phyloP scores from a whole-genome alignment of 305 asterid genomes.

The Rubia tinctorum region DNA sequence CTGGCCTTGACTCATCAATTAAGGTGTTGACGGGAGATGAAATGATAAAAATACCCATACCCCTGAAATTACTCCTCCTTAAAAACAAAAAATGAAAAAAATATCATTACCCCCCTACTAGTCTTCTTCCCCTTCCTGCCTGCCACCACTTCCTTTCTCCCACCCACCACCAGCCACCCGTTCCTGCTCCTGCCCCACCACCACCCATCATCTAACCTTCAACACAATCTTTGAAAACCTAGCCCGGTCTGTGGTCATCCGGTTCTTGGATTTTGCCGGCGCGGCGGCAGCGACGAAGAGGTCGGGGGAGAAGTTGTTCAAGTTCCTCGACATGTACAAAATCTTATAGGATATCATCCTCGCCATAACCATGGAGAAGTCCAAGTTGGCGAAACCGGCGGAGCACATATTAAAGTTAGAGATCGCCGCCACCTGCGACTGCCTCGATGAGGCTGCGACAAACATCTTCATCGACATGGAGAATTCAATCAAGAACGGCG shows the following conservation, averaged over 20 bases:
- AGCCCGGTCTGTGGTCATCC: conserved; percentile 56
- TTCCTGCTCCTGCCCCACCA: too few species aligned
- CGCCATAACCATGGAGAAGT: conserved; percentile 25
- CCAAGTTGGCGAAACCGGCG: conserved; percentile 19
- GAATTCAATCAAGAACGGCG: conserved; percentile 31
- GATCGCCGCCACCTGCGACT: conserved; percentile 40
- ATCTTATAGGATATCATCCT: conserved; percentile 45
- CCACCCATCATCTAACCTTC: conserved; percentile 25
- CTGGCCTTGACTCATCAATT: too few species aligned
- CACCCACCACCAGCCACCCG: too few species aligned
- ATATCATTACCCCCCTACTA: too few species aligned
- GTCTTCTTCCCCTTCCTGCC: too few species aligned
- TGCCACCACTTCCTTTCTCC: too few species aligned
- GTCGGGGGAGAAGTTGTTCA: conserved; percentile 86
- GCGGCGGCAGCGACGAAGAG: conserved; percentile 64
- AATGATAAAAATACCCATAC: too few species aligned
- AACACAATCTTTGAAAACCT: conserved; percentile 40
- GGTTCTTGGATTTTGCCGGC: conserved; percentile 78
- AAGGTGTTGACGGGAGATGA: too few species aligned
- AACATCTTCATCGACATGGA: too few species aligned
- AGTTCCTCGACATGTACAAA: conserved; percentile 67
- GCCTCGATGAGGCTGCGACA: conserved; percentile 54
- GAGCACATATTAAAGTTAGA: conserved; percentile 42
- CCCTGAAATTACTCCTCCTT: too few species aligned
- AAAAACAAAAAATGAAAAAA: too few species aligned